A percentile compares a stretch with the other conserved stretches of the same genome.
Evolutionary conservation across 306 rosid species (phyloP).

Genomic region (Hippophae tibetana): DNA sequence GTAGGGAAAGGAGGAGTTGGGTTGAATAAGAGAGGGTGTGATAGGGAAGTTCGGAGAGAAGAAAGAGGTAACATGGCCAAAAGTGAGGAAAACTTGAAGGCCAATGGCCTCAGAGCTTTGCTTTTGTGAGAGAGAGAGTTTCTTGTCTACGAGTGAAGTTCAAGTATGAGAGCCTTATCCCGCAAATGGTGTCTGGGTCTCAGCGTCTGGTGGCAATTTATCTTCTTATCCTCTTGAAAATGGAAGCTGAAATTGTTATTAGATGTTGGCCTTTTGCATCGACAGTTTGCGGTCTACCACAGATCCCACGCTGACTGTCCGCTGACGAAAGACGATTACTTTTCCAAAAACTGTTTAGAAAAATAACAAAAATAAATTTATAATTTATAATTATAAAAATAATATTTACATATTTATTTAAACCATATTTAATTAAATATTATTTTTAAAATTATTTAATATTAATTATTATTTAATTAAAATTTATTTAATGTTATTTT

Average conservation of each 20-base stretch:
- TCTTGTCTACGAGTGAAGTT: not conserved
- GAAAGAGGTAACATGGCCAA: constrained; percentile 40
- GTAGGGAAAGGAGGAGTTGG: constrained; percentile 18
- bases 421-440: too few relatives aligned
- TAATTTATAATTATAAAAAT: too few relatives aligned
- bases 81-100: not conserved
- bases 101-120: not conserved
- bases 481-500: too few relatives aligned
- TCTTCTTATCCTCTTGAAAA: constrained; percentile 12
- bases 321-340: too few relatives aligned
- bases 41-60: constrained; percentile 21
- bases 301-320: too few relatives aligned
- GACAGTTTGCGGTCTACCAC: too few relatives aligned
- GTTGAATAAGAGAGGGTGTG: constrained; percentile 15
- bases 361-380: too few relatives aligned
- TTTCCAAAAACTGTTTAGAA: too few relatives aligned
- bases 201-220: not conserved
- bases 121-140: not conserved
- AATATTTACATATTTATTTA: too few relatives aligned
- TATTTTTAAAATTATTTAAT: too few relatives aligned
- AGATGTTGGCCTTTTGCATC: too few relatives aligned
- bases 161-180: constrained; percentile 10
- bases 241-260: not conserved
- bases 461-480: too few relatives aligned
- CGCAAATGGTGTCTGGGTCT: not conserved